Evolutionary conservation across 352 stramenopile genomes (phyloP), one percentile per base, ranked within the genome.

Genomic region (Phytopythium montanum): DNA sequence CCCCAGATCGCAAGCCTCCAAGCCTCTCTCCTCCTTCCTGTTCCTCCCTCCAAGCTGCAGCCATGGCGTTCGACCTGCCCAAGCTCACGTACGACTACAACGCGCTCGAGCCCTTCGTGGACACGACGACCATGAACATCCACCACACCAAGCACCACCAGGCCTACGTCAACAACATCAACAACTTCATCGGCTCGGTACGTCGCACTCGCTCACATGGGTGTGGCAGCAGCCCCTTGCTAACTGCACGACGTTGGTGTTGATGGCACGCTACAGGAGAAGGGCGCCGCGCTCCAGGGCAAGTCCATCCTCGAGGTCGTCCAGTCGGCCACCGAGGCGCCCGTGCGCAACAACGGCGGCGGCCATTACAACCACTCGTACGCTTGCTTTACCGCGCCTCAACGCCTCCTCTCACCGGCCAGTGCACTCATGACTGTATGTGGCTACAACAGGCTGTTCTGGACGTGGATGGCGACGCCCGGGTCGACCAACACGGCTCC

Each of bases 61-160:
- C 57, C 23, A 92, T 92, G 85, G 74, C 80, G 66, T 92, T 92
- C 61, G 71, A 86, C 64, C 66, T 94, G 57, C 88, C 81, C 38
- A 83, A 89, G 69, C 77, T 95, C 69, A 62, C 75, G 26, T 95
- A 96, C 71, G 75, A 85, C 51, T 96, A 96, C 70, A 90, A 90
- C 58, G 83, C 88, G 50, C 75, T 97, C 50, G 88, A 94, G 69
- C 89, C 89, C 28, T 92, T 92, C 52, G 88, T 97, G 70, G 85
- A 92, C 72, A 92, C 90, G 59, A 67, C 65, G 34, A 97, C 88
- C 31, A 91, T 97, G 84, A 92, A 94, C 64, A 96, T 95, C 74
- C 89, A 97, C 75, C 89, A 97, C 75, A 92, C 82, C 50, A 96
- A 96, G 72, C 89, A 97, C 72, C 89, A 97, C 82, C 82, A 94